These are phyloP conservation scores for Suillus hirtellus DNA, from an alignment of 768 basidiomycete species.

Conservation along the genomic window DNA sequence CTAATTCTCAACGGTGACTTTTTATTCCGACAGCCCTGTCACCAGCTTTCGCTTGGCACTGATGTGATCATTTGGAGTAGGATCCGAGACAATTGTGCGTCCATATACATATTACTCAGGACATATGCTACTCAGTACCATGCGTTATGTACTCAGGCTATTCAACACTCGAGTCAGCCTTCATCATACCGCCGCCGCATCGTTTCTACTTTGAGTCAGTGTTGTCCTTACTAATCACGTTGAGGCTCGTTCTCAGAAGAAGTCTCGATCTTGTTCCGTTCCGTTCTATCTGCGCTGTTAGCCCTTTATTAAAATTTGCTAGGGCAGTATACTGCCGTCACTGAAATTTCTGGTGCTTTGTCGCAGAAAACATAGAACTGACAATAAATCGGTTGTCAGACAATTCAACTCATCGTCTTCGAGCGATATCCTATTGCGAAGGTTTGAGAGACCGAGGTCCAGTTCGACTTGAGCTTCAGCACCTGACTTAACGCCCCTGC, in stretches of 20 bases:
- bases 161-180: no score
- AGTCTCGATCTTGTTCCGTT: background rate
- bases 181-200: background rate
- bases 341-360: background rate
- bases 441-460: no score
- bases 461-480: no score
- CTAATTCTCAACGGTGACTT: background rate
- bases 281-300: background rate
- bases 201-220: no score
- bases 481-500: constrained; percentile 57
- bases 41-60: background rate
- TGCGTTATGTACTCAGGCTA: no score
- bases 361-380: background rate
- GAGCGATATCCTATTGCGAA: background rate
- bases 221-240: no score
- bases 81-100: no score
- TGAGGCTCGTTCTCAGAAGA: no score
- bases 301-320: background rate
- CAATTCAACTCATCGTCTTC: background rate
- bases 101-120: no score
- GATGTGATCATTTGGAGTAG: no score
- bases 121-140: no score
- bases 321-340: background rate
- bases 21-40: no score
- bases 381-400: background rate